Conservation (phyloP, 768 basidiomycete genomes). For the Leccinum sublutescens region DNA sequence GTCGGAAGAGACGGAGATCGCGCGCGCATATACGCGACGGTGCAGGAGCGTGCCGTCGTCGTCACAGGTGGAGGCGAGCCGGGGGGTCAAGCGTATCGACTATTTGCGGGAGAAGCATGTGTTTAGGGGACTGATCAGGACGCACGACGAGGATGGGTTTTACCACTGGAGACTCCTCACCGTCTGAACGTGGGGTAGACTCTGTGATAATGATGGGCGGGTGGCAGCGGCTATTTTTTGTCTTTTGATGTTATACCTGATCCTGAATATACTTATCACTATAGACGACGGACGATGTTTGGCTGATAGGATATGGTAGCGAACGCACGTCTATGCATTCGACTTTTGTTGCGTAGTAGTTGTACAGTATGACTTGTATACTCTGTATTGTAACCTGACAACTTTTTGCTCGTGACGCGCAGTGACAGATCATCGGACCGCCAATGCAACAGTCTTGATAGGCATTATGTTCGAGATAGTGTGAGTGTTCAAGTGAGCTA, state of each 20-base stretch:
- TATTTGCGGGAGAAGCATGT: slow-evolving; percentile 35
- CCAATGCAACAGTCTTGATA: background rate
- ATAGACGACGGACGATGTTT: background rate
- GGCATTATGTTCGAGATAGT: background rate
- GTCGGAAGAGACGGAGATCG: slow-evolving; percentile 30
- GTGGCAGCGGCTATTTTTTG: background rate
- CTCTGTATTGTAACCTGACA: background rate
- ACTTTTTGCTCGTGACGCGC: background rate
- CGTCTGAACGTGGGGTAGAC: background rate
- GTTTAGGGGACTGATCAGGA: slow-evolving; percentile 38
- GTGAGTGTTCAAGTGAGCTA: background rate
- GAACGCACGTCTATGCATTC: background rate
- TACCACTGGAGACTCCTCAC: slow-evolving; percentile 32
- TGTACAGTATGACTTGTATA: background rate
- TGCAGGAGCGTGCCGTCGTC: slow-evolving; percentile 30
- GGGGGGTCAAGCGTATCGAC: slow-evolving; percentile 41
- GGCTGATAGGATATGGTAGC: background rate
- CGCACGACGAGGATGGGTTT: slow-evolving; percentile 29
- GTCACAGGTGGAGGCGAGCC: slow-evolving; percentile 33
- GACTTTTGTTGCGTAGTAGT: background rate
- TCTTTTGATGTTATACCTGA: background rate
- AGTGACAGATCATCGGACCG: background rate
- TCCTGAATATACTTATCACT: background rate
- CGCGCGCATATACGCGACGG: slow-evolving; percentile 38
- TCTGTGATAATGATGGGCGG: background rate